Conservation (phyloP, 108 stramenopile species). For the Nannochloropsis granulata region DNA sequence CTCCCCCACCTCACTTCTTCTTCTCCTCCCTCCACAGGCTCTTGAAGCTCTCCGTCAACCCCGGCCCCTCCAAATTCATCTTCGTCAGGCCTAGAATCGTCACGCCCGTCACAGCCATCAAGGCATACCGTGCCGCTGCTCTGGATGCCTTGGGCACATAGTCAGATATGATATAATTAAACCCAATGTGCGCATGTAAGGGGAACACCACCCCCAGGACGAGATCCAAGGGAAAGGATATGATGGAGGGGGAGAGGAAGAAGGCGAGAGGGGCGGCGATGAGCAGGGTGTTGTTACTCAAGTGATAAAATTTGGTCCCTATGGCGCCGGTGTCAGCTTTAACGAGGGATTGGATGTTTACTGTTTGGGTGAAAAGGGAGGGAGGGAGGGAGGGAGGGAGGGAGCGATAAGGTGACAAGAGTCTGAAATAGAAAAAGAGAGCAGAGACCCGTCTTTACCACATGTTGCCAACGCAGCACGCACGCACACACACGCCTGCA, state of each 20-base stretch:
- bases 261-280: conserved; percentile 22
- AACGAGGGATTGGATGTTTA: neutral
- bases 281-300: neutral
- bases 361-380: neutral
- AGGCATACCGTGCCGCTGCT: conserved; percentile 51
- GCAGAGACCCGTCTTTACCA: neutral
- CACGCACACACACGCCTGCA: no score
- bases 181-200: conserved; percentile 66
- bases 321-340: neutral
- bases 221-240: conserved; percentile 55
- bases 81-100: conserved; percentile 14
- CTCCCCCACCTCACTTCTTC: neutral
- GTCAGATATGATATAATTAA: conserved; percentile 77
- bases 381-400: neutral
- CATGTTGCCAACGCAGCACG: no score
- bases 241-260: neutral
- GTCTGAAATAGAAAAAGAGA: neutral
- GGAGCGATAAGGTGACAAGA: neutral
- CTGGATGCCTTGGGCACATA: conserved; percentile 68
- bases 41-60: conserved; percentile 25
- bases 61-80: conserved; percentile 21
- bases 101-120: conserved; percentile 1
- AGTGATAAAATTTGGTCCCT: conserved; percentile 9
- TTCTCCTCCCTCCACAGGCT: conserved; percentile 3
- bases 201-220: conserved; percentile 51